Evolutionary conservation across 177 flowering plant species (phyloP).

Genomic region (Vitis hybrid): DNA sequence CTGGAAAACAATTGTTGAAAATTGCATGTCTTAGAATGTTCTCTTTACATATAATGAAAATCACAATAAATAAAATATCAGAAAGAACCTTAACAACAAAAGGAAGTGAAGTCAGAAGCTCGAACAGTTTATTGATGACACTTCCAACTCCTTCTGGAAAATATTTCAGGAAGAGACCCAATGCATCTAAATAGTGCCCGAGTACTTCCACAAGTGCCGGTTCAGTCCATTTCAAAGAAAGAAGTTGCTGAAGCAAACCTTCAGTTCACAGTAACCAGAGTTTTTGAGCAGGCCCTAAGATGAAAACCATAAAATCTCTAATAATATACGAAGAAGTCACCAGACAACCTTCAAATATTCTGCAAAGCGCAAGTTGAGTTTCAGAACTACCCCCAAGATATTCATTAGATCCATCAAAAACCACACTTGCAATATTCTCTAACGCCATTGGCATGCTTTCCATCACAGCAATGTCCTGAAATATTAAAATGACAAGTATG

Average conservation of each 20-base stretch:
- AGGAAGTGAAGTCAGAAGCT: slow-evolving; percentile 85
- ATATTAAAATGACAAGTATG: neutral
- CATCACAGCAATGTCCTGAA: slow-evolving; percentile 67
- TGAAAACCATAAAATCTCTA: slow-evolving; percentile 4
- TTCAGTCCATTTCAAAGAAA: slow-evolving; percentile 85
- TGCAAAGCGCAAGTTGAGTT: slow-evolving; percentile 43
- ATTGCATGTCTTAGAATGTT: neutral
- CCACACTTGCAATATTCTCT: slow-evolving; percentile 61
- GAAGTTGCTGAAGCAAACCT: slow-evolving; percentile 87
- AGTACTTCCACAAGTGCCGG: slow-evolving; percentile 74
- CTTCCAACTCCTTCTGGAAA: slow-evolving; percentile 80
- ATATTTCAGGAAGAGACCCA: slow-evolving; percentile 85
- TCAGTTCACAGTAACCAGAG: slow-evolving; percentile 23
- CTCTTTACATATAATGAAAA: neutral
- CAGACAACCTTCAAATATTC: slow-evolving; percentile 78
- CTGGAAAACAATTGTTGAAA: slow-evolving; percentile 41
- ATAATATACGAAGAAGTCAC: slow-evolving; percentile 14
- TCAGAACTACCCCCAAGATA: slow-evolving; percentile 50
- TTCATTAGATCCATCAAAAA: slow-evolving; percentile 83
- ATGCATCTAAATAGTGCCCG: slow-evolving; percentile 76
- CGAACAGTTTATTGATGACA: slow-evolving; percentile 91
- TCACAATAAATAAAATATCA: neutral
- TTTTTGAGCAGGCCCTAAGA: slow-evolving; percentile 18
- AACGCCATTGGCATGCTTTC: slow-evolving; percentile 86
- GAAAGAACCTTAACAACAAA: slow-evolving; percentile 57